Base-by-base conservation (phyloP, 805 yeast genomes). In the Candida xyloterini region DNA sequence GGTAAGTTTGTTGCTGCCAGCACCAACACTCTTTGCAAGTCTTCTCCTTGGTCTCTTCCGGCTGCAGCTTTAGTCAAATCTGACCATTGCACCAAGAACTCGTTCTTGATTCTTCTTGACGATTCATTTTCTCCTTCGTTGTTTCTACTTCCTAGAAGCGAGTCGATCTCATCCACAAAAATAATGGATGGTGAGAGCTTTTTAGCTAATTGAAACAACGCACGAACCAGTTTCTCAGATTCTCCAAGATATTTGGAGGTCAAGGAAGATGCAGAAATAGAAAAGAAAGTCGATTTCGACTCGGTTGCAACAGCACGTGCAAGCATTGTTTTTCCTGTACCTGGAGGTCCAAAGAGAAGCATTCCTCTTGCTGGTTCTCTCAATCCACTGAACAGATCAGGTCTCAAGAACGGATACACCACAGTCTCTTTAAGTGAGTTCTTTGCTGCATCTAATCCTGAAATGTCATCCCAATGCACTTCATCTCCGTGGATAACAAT, bases 241-340 rank as follows among this genome's bases (percentile, higher is more conserved):
- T 93, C 97, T 38, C 98, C 98, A 43, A 90, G 68, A 53, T 79
- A 84, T 56, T 84, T 84, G 13, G 96, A 88, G 2, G 96, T 84
- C 46, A 91, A 70, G 5, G 95, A 83, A 1, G 96, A 86, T 2
- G 96, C 95, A 49, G 91, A 82, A 23, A 91, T 89, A 16, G 93
- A 79, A 62, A 91, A 91, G 57, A 91, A 91, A 0, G 96, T 90
- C 0, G 96, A 87, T 44, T 84, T 81, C 7, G 96, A 84, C 66
- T 93, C 98, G 2, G 95, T 86, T 2, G 97, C 98, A 3, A 93
- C 97, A 0, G 98, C 96, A 48, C 96, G 72, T 0, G 97, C 97
- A 50, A 91, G 73, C 98, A 91, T 90, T 1, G 97, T 90, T 57
- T 93, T 91, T 41, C 98, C 98, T 0, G 98, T 91, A n/a, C 99